Percentiles rank a stretch among this genome's conserved stretches.
Evolutionary conservation across 2,329 filamentous ascomycete genomes (phyloP).

Genomic region (Fusarium albosuccineum): DNA sequence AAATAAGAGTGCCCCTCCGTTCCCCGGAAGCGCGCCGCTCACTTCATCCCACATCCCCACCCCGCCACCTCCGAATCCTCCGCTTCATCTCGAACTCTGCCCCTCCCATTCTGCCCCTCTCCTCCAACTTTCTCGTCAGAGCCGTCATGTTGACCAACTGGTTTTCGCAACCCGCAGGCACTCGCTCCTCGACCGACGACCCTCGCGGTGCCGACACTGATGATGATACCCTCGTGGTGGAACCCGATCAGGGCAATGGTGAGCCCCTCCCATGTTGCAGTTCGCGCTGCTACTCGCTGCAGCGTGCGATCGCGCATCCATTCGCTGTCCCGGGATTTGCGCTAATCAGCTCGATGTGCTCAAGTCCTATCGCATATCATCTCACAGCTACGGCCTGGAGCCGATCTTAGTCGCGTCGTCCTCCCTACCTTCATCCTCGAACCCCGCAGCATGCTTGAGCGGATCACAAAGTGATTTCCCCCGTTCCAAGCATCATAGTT

Average conservation of each 20-base stretch:
- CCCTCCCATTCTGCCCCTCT: conserved; percentile 33
- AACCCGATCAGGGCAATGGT: conserved; percentile 96
- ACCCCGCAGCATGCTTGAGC: conserved; percentile 96
- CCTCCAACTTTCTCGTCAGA: conserved; percentile 31
- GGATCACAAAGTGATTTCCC: conserved; percentile 87
- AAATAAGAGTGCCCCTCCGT: conserved; percentile 30
- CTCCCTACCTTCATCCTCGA: conserved; percentile 98
- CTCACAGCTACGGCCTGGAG: conserved; percentile 93
- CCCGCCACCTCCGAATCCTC: conserved; percentile 41
- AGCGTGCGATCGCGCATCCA: conserved; percentile 18
- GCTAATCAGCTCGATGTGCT: conserved; percentile 32
- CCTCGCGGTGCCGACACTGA: conserved; percentile 56
- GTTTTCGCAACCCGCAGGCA: conserved; percentile 58
- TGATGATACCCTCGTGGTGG: conserved; percentile 85
- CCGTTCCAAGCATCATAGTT: conserved; percentile 12
- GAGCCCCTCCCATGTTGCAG: conserved; percentile 36
- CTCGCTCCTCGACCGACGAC: conserved; percentile 70
- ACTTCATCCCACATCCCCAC: conserved; percentile 43
- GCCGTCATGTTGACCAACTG: conserved; percentile 59
- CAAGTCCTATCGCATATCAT: conserved; percentile 96
- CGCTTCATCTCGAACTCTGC: conserved; percentile 33
- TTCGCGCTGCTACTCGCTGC: conserved; percentile 21
- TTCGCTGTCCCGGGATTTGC: conserved; percentile 1
- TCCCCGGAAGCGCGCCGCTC: conserved; percentile 37
- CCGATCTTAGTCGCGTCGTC: conserved; percentile 93